These are phyloP conservation scores for Ceratocystis smalleyi DNA, from an alignment of 2,329 filamentous ascomycete species.

Conservation along the genomic window DNA sequence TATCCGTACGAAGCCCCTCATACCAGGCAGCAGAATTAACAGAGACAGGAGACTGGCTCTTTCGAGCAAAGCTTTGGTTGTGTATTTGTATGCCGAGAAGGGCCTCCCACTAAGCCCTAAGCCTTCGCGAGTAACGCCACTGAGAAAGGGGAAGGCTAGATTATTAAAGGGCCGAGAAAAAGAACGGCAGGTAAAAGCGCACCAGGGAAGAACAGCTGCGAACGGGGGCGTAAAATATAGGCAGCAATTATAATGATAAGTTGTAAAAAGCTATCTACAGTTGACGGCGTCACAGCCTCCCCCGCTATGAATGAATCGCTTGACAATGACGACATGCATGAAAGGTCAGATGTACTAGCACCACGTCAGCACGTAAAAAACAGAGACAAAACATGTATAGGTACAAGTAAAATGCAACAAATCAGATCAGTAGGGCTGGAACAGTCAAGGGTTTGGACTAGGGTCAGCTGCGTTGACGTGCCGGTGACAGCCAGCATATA, in stretches of 20 bases:
- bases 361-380: background rate
- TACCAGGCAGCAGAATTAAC: constrained; percentile 13
- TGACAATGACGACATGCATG: background rate
- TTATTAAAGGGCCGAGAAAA: background rate
- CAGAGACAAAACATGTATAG: background rate
- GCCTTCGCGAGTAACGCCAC: constrained; percentile 2
- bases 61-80: background rate
- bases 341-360: background rate
- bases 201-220: background rate
- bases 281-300: background rate
- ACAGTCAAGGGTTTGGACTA: background rate
- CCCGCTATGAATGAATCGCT: background rate
- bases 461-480: background rate
- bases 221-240: background rate
- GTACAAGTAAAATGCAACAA: background rate
- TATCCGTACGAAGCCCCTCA: background rate
- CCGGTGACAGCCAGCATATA: background rate
- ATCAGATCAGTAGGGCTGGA: background rate
- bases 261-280: background rate
- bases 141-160: background rate
- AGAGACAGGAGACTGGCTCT: background rate
- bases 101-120: constrained; percentile 17
- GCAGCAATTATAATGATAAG: background rate
- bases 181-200: background rate
- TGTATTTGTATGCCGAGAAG: background rate